Evolutionary conservation across 371 early-diverging fungal genomes (phyloP), one percentile per base, ranked within the genome.

Genomic region (Mortierella sp.): DNA sequence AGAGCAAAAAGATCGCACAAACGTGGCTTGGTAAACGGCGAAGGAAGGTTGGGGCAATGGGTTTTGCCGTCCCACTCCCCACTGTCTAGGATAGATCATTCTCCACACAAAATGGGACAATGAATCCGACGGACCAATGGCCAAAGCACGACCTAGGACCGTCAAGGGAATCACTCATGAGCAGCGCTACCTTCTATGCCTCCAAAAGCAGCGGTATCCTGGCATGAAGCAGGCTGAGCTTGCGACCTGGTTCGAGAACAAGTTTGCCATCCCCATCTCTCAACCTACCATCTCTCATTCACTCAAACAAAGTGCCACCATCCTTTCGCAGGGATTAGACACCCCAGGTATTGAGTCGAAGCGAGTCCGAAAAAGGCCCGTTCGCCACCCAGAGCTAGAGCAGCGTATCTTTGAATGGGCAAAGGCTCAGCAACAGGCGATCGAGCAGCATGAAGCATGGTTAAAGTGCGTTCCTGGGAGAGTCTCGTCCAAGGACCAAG

Each of bases 351-450:
- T 72, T 15, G 72, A 68, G 7, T 23, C 65, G 9, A 65, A 60
- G 11, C 61, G 72, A 4, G 66, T 77, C 15, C 68, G 77, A n/a
- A 68, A 65, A 21, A 52, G 75, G 28, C 60, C 62, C 43, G 82
- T 82, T 14, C 67, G 70, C 47, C 74, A 80, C 72, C 82, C 80
- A 1, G 72, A 82, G 25, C 50, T 82, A 19, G 82, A 82, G 23
- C 28, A 45, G 7, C 71, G 72, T 1, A 48, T 82, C 55, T 70
- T 65, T 57, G 66, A 72, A 21, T 82, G 80, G 80, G 63, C 73
- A 55, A 60, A 57, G 19, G 23, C 55, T 9, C 69, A 62, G 18
- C 58, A 66, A 19, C 63, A 62, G 50, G 9, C 37, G 37, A 37
- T 37, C 37, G 9, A 56, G 26, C 66, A 45, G 30, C 55, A 60